These are phyloP conservation scores for Phylloporus arenicola DNA, from an alignment of 768 basidiomycete genomes.

Conservation along the genomic window DNA sequence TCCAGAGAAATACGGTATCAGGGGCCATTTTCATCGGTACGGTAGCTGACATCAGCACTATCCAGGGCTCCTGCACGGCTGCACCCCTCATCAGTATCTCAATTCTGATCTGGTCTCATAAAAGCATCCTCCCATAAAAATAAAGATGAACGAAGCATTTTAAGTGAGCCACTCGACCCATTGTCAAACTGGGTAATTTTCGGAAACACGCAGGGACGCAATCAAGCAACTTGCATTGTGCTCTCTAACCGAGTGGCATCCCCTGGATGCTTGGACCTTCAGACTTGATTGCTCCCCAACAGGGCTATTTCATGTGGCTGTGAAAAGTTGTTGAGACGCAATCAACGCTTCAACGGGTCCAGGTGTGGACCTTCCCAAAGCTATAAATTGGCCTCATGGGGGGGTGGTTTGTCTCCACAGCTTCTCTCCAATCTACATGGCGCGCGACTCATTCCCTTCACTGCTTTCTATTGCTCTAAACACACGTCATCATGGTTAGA, in stretches of 20 bases:
- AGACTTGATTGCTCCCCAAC: constrained; percentile 18
- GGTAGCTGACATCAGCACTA: neutral
- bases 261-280: constrained; percentile 10
- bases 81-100: too few relatives aligned
- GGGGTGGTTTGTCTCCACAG: neutral
- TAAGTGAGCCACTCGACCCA: neutral
- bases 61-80: too few relatives aligned
- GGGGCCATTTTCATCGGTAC: neutral
- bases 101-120: neutral
- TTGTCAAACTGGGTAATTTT: constrained; percentile 5
- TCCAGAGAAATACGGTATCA: neutral
- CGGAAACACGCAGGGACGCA: constrained; percentile 15
- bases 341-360: constrained; percentile 18
- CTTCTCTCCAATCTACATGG: neutral
- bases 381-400: constrained; percentile 18
- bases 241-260: constrained; percentile 22
- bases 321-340: constrained; percentile 20
- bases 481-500: neutral
- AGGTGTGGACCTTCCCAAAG: constrained; percentile 1
- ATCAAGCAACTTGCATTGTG: constrained; percentile 12
- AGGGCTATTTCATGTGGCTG: constrained; percentile 15
- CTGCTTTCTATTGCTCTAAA: neutral
- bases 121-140: neutral
- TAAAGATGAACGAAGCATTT: neutral
- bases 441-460: neutral